These are phyloP conservation scores for Talaromyces sp. DNA, from an alignment of 2,329 filamentous ascomycete species.

Conservation along the genomic window DNA sequence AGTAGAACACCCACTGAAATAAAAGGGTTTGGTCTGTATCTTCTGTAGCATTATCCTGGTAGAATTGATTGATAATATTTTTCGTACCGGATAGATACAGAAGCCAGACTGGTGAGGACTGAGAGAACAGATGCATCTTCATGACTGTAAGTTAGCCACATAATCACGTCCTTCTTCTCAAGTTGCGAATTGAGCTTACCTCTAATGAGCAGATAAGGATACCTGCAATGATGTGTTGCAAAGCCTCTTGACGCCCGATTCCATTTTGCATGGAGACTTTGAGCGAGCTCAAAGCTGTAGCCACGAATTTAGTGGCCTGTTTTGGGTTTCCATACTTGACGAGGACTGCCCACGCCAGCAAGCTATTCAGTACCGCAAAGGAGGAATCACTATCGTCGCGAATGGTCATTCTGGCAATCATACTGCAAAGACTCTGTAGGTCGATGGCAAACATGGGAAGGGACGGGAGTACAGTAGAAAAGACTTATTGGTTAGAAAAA, in stretches of 20 bases:
- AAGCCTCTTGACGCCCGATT: not conserved
- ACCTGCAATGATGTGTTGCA: conserved; percentile 6
- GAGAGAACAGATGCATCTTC: conserved; percentile 1
- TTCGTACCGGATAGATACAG: conserved; percentile 3
- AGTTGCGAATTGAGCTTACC: not conserved
- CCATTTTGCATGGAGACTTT: not conserved
- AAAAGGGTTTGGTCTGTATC: not conserved
- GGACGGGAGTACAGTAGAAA: not conserved
- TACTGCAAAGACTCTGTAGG: not conserved
- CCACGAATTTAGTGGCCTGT: not conserved
- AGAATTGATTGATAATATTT: conserved; percentile 1
- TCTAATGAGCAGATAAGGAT: conserved; percentile 4
- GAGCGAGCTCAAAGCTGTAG: not conserved
- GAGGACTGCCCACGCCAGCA: not conserved
- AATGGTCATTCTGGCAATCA: not conserved
- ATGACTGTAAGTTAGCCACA: not conserved
- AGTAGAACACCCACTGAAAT: conserved; percentile 3
- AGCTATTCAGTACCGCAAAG: conserved; percentile 1
- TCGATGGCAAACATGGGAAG: conserved; percentile 3
- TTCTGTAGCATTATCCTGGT: not conserved
- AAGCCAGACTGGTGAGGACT: not conserved
- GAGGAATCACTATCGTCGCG: not conserved
- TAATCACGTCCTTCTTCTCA: not conserved
- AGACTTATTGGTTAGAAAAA: not conserved
- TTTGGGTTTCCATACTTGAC: not conserved